These are phyloP conservation scores for Friedmanniomyces simplex DNA, from an alignment of 495 filamentous ascomycete genomes.

Conservation along the genomic window DNA sequence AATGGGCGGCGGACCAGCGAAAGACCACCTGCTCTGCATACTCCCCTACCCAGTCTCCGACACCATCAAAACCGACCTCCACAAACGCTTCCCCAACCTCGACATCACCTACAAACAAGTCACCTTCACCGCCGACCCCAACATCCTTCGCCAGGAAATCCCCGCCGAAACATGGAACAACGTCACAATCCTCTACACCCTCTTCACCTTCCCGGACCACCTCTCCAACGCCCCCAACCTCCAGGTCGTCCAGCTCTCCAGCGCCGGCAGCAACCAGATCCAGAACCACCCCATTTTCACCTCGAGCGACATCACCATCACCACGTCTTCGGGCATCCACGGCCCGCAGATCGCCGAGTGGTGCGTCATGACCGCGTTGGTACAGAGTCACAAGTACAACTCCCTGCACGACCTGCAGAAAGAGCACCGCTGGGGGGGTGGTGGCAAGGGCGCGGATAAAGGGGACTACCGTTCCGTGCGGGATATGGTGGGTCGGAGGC, in stretches of 20 bases:
- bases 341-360: conserved; percentile 83
- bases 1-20: conserved; percentile 29
- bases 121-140: conserved; percentile 2
- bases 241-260: conserved; percentile 63
- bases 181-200: conserved; percentile 56
- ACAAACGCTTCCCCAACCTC: conserved; percentile 41
- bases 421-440: conserved; percentile 44
- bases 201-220: conserved; percentile 42
- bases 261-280: conserved; percentile 64
- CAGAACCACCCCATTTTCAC: conserved; percentile 52
- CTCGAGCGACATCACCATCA: conserved; percentile 52
- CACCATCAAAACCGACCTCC: conserved; percentile 35
- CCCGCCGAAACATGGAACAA: conserved; percentile 43
- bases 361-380: conserved; percentile 50
- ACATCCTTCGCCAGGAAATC: neutral
- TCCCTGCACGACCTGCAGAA: conserved; percentile 42
- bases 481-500: conserved; percentile 45
- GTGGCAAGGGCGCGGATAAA: conserved; percentile 21
- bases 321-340: conserved; percentile 66
- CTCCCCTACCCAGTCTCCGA: conserved; percentile 36
- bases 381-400: conserved; percentile 45
- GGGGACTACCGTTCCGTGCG: conserved; percentile 27
- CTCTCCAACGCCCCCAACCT: conserved; percentile 44
- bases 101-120: conserved; percentile 33
- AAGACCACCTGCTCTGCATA: conserved; percentile 37